phyloP scores from a whole-genome alignment of 257 asterid species.

The Scutellaria minor region DNA sequence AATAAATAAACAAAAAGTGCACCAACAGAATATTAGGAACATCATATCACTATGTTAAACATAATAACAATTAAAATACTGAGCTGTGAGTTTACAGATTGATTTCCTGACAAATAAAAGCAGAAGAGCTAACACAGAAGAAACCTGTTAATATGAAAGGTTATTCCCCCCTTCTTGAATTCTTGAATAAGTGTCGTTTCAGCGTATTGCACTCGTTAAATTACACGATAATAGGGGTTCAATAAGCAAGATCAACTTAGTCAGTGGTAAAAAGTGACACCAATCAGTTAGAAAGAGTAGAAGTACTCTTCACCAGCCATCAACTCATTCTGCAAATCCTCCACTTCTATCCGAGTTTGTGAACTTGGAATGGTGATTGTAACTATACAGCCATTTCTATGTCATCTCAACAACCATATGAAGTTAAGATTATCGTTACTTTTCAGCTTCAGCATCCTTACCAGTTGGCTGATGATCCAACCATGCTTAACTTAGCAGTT shows the following conservation, averaged over 20 bases:
- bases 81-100: slow-evolving; percentile 2
- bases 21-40: not conserved
- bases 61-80: too few species aligned
- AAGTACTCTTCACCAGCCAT: slow-evolving; percentile 5
- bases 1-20: too few species aligned
- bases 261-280: not conserved
- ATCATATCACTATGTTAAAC: not conserved
- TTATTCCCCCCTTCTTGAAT: slow-evolving; percentile 13
- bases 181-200: slow-evolving; percentile 10
- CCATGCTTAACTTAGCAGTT: slow-evolving; percentile 5
- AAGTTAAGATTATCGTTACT: not conserved
- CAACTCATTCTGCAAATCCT: slow-evolving; percentile 26
- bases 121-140: not conserved
- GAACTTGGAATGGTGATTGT: slow-evolving; percentile 1
- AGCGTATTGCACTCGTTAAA: slow-evolving; percentile 24
- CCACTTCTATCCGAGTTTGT: not conserved
- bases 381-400: slow-evolving; percentile 26
- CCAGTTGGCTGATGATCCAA: too few species aligned
- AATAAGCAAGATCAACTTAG: slow-evolving; percentile 21
- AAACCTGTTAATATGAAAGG: not conserved
- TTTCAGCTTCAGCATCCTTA: too few species aligned
- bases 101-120: slow-evolving; percentile 19
- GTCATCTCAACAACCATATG: slow-evolving; percentile 19
- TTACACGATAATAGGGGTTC: slow-evolving; percentile 30
- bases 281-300: slow-evolving; percentile 11